Conservation (phyloP, 495 filamentous ascomycete species). For the Daldinia loculata region DNA sequence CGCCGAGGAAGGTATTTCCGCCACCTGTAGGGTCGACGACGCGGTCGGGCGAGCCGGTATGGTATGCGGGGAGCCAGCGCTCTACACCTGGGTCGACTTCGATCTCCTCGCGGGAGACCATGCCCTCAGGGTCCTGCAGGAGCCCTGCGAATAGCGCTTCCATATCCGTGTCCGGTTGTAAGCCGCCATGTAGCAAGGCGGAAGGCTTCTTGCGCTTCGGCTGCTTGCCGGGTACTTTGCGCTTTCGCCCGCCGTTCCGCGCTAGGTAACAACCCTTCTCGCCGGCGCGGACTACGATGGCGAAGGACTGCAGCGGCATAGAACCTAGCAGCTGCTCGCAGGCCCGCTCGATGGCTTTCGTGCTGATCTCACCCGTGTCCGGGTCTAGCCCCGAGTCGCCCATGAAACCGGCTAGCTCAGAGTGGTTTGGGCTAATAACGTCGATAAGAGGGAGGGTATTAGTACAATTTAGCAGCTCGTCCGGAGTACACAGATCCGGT, state of each 20-base stretch:
- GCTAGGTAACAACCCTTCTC: slow-evolving; percentile 62
- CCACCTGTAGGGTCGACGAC: slow-evolving; percentile 96
- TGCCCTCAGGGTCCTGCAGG: slow-evolving; percentile 58
- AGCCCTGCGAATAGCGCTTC: slow-evolving; percentile 61
- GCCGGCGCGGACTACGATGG: slow-evolving; percentile 62
- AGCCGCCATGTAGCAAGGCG: slow-evolving; percentile 50
- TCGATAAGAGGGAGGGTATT: slow-evolving; percentile 78
- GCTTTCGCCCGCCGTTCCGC: slow-evolving; percentile 59
- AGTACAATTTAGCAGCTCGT: slow-evolving; percentile 75
- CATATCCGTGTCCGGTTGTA: slow-evolving; percentile 63
- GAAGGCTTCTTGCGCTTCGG: slow-evolving; percentile 52
- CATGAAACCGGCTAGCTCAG: slow-evolving; percentile 85
- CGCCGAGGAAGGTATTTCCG: slow-evolving; percentile 92
- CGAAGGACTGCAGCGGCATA: slow-evolving; percentile 64
- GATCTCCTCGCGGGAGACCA: slow-evolving; percentile 67
- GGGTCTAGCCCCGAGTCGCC: slow-evolving; percentile 60
- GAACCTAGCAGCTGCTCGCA: slow-evolving; percentile 61
- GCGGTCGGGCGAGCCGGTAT: slow-evolving; percentile 52
- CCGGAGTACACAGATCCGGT: slow-evolving; percentile 82
- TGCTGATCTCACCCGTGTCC: slow-evolving; percentile 61
- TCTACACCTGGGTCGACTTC: slow-evolving; percentile 63
- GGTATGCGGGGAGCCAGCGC: slow-evolving; percentile 66
- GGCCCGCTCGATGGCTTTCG: slow-evolving; percentile 57
- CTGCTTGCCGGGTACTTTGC: slow-evolving; percentile 26
- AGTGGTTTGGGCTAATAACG: slow-evolving; percentile 87